Evolutionary conservation across 2,329 filamentous ascomycete species (phyloP).

Genomic region (Colletotrichum shisoi): DNA sequence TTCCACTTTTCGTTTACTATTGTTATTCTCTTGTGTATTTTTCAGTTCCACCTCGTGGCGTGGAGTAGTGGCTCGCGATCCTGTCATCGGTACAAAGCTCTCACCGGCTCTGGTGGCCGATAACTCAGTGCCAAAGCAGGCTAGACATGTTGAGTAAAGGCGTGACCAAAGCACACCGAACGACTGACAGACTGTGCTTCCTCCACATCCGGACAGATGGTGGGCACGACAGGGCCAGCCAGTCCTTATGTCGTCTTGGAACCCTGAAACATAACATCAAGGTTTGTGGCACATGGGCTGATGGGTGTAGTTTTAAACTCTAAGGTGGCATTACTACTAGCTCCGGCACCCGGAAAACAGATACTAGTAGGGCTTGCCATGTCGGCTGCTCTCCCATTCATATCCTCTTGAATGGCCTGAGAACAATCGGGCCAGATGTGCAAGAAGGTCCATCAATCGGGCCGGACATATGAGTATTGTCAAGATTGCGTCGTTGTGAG

Average conservation of each 20-base stretch:
- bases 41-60: not conserved
- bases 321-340: slow-evolving; percentile 1
- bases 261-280: slow-evolving; percentile 17
- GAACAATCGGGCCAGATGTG: not conserved
- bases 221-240: slow-evolving; percentile 4
- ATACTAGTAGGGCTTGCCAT: not conserved
- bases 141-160: slow-evolving; percentile 4
- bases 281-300: slow-evolving; percentile 29
- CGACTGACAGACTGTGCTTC: not conserved
- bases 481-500: slow-evolving; percentile 4
- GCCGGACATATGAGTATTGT: not conserved
- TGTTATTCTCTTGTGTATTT: not conserved
- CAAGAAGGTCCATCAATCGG: not conserved
- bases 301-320: slow-evolving; percentile 27
- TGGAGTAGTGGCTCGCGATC: not conserved
- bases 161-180: not conserved
- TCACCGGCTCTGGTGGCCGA: slow-evolving; percentile 12
- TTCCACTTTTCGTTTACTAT: too few relatives aligned
- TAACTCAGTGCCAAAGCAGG: slow-evolving; percentile 10
- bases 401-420: not conserved
- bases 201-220: slow-evolving; percentile 4
- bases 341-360: not conserved
- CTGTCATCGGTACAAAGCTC: not conserved
- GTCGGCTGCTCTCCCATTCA: not conserved
- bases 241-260: not conserved